Percentiles rank a stretch among this genome's conserved stretches.
These are phyloP conservation scores for Pseudoscleropodium purum DNA, from an alignment of 225 moss, liverwort and hornwort species.

Conservation along the genomic window DNA sequence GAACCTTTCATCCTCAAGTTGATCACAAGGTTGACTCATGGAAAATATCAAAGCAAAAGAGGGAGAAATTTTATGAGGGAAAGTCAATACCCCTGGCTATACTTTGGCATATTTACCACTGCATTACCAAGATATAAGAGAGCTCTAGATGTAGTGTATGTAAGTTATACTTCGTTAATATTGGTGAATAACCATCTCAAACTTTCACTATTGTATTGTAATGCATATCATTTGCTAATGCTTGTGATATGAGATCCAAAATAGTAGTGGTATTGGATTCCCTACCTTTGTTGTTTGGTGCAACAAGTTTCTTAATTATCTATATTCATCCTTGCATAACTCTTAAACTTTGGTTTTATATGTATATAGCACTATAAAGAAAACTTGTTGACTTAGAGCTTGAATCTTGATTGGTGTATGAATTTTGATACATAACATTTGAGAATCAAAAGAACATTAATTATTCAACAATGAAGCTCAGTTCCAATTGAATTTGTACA, in stretches of 20 bases:
- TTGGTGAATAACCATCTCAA: neutral
- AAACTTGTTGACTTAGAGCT: neutral
- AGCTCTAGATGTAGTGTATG: neutral
- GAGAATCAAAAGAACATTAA: neutral
- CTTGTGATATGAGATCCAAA: neutral
- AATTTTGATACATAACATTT: neutral
- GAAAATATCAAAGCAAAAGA: neutral
- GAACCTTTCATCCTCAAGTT: neutral
- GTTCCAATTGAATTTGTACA: neutral
- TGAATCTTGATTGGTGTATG: neutral
- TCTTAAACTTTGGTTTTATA: neutral
- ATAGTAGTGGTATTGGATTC: neutral
- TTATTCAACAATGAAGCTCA: neutral
- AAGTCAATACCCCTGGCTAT: neutral
- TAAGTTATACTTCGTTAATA: neutral
- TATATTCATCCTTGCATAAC: too few species aligned
- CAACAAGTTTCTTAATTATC: neutral
- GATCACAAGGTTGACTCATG: neutral
- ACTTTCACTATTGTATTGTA: neutral
- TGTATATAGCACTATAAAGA: too few species aligned
- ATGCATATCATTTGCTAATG: neutral
- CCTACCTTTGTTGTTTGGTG: neutral
- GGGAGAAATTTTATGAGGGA: neutral
- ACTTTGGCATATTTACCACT: neutral
- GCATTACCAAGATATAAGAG: neutral